phyloP scores from a whole-genome alignment of 345 rosid genomes.

The Turritis glabra region DNA sequence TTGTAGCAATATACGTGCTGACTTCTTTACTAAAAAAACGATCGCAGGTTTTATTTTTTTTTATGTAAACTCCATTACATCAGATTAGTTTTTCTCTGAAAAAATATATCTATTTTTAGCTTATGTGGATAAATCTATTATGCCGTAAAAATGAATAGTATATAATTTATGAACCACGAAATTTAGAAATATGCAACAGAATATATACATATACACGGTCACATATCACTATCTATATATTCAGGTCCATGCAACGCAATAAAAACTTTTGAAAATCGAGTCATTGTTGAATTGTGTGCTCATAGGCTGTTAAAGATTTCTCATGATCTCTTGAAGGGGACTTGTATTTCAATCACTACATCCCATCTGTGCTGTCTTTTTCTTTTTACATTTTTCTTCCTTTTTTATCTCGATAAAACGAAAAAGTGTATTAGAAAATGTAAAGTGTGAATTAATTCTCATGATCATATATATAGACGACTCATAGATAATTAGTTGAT shows the following conservation, averaged over 20 bases:
- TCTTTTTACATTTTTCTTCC: constrained; percentile 20
- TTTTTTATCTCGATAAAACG: background rate
- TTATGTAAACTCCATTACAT: too few relatives aligned
- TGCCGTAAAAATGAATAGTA: too few relatives aligned
- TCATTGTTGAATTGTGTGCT: constrained; percentile 32
- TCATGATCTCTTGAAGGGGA: constrained; percentile 44
- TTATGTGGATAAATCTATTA: too few relatives aligned
- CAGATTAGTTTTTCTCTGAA: too few relatives aligned
- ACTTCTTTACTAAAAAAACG: too few relatives aligned
- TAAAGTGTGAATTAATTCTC: background rate
- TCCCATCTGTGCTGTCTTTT: constrained; percentile 34
- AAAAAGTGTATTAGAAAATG: constrained; percentile 8
- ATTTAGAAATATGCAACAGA: background rate
- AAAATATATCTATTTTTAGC: too few relatives aligned
- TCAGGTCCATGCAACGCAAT: constrained; percentile 27
- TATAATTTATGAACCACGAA: background rate
- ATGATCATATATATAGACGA: background rate
- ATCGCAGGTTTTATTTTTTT: too few relatives aligned
- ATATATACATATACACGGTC: background rate
- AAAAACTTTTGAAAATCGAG: constrained; percentile 25
- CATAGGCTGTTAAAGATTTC: constrained; percentile 52
- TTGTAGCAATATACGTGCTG: too few relatives aligned
- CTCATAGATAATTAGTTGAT: constrained; percentile 20
- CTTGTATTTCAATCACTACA: constrained; percentile 45
- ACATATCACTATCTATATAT: background rate